These are phyloP conservation scores for Fusarium illudens DNA, from an alignment of 2,329 filamentous ascomycete genomes.

Conservation along the genomic window DNA sequence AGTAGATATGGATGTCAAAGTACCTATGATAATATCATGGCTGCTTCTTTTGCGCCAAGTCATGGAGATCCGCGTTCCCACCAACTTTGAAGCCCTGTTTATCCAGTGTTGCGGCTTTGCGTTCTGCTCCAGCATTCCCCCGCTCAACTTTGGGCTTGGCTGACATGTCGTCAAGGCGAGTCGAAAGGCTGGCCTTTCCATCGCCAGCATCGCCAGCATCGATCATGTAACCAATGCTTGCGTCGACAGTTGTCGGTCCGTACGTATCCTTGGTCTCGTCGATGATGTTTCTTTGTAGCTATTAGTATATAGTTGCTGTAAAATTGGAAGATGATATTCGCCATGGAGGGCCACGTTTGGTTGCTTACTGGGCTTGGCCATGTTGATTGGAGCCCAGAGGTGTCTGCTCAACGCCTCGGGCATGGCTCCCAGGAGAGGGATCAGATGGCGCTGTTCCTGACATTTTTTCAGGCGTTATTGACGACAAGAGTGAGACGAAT, in stretches of 20 bases:
- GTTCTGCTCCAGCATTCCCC: background rate
- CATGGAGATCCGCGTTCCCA: constrained; percentile 6
- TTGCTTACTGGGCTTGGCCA: constrained; percentile 15
- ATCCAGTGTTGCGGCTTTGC: background rate
- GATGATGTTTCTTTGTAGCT: background rate
- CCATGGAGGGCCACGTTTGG: background rate
- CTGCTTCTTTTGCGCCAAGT: constrained; percentile 10
- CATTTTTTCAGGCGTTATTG: background rate
- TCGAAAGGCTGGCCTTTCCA: background rate
- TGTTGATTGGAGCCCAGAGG: constrained; percentile 9
- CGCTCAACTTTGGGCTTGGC: background rate
- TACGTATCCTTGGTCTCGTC: constrained; percentile 13
- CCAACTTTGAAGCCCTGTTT: constrained; percentile 17
- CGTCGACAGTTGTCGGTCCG: constrained; percentile 1
- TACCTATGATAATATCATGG: background rate
- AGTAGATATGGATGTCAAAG: no score
- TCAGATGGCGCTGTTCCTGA: constrained; percentile 18
- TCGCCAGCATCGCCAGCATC: background rate
- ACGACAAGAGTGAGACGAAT: background rate
- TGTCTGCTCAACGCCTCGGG: background rate
- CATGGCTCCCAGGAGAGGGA: constrained; percentile 6
- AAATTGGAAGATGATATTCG: background rate
- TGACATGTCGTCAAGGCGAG: background rate
- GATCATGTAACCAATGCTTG: constrained; percentile 8
- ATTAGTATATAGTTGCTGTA: background rate